A percentile compares a stretch with the other conserved stretches of the same genome.
Evolutionary conservation across 2,329 filamentous ascomycete species (phyloP).

Genomic region (Trichophyton simii): DNA sequence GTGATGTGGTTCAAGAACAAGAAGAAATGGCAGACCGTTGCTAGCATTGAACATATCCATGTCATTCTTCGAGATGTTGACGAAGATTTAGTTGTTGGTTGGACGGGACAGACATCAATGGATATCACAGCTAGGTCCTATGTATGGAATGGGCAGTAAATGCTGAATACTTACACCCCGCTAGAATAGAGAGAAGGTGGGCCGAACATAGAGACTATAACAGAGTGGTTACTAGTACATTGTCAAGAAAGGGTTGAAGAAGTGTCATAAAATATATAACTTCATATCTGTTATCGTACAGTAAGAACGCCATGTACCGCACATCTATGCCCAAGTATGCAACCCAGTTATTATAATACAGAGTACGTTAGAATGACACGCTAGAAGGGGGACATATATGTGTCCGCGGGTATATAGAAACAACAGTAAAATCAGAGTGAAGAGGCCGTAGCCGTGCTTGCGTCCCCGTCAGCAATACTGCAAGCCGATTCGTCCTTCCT

Average conservation of each 20-base stretch:
- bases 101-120: background rate
- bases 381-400: background rate
- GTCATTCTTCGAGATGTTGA: background rate
- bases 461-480: background rate
- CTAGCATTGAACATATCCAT: slow-evolving; percentile 2
- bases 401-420: background rate
- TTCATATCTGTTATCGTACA: background rate
- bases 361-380: background rate
- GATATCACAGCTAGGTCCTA: background rate
- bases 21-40: slow-evolving; percentile 1
- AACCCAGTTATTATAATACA: background rate
- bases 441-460: background rate
- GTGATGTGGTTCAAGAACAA: slow-evolving; percentile 3
- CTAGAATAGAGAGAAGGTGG: background rate
- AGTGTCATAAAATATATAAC: background rate
- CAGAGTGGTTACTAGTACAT: background rate
- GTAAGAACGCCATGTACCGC: background rate
- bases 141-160: background rate
- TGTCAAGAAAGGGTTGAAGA: background rate
- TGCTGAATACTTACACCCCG: too few species aligned
- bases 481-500: background rate
- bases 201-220: background rate
- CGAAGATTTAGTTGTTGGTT: background rate
- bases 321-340: background rate
- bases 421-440: background rate